Evolutionary conservation across 129 eudicot genomes (phyloP).

Genomic region (Glebionis coronaria): DNA sequence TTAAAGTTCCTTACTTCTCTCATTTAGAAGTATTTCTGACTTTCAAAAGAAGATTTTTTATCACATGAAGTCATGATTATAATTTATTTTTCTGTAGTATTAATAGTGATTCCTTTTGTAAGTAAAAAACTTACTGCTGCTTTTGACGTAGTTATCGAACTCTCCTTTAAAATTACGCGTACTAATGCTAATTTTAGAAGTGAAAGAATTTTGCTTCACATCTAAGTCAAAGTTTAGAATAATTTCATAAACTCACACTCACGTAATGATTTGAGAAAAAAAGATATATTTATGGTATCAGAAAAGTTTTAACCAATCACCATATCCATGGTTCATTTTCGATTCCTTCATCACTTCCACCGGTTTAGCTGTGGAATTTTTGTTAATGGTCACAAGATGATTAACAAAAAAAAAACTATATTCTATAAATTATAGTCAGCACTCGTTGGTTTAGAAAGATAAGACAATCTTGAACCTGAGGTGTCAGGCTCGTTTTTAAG

Average conservation of each 20-base stretch:
- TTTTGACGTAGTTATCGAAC: too few relatives aligned
- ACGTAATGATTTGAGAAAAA: background rate
- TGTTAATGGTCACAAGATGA: conserved; percentile 8
- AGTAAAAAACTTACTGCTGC: too few relatives aligned
- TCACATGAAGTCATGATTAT: too few relatives aligned
- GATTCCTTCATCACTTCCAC: conserved; percentile 1
- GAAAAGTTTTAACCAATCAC: background rate
- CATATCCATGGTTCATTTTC: background rate
- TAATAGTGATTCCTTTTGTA: too few relatives aligned
- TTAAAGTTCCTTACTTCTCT: too few relatives aligned
- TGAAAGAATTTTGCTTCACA: too few relatives aligned
- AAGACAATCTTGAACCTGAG: background rate
- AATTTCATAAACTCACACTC: background rate
- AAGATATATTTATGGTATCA: background rate
- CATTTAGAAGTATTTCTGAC: too few relatives aligned
- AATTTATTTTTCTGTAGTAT: too few relatives aligned
- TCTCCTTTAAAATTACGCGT: too few relatives aligned
- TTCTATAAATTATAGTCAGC: background rate
- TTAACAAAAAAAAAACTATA: background rate
- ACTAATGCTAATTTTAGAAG: too few relatives aligned
- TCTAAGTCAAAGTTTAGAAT: too few relatives aligned
- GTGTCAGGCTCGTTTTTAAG: background rate
- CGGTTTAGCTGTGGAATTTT: conserved; percentile 1
- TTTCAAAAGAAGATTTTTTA: too few relatives aligned
- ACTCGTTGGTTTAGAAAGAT: conserved; percentile 10